phyloP scores from a whole-genome alignment of 208 protist genomes.

The Herpetomonas samuelpessoai region DNA sequence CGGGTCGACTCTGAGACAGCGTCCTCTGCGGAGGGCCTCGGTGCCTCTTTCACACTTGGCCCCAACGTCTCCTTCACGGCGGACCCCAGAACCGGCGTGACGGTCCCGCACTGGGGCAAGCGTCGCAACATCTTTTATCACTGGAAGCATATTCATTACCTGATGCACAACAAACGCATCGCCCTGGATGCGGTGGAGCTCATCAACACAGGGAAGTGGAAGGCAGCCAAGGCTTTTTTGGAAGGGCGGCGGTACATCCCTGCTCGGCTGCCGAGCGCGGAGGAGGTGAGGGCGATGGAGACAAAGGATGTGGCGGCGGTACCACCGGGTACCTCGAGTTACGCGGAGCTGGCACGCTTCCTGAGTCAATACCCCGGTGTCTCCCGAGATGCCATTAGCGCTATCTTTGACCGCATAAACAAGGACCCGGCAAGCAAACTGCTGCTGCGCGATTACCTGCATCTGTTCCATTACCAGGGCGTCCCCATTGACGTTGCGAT shows the following conservation, averaged over 20 bases:
- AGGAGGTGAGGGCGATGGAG: conserved; percentile 14
- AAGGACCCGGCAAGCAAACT: conserved; percentile 44
- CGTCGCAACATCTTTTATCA: conserved; percentile 55
- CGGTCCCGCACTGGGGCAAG: conserved; percentile 23
- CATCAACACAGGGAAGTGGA: conserved; percentile 67
- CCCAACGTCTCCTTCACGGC: conserved; percentile 6
- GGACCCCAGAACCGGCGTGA: not conserved
- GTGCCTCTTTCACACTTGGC: conserved; percentile 7
- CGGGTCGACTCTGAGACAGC: not conserved
- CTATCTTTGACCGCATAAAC: conserved; percentile 79
- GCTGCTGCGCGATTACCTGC: conserved; percentile 67
- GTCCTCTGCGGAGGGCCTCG: not conserved
- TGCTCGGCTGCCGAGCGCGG: conserved; percentile 8
- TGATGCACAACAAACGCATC: conserved; percentile 78
- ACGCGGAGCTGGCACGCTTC: conserved; percentile 64
- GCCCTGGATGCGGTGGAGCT: conserved; percentile 47
- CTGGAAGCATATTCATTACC: conserved; percentile 87
- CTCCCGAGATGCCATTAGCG: conserved; percentile 51
- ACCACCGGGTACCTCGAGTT: conserved; percentile 16
- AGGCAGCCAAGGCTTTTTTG: conserved; percentile 65
- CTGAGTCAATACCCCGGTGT: conserved; percentile 66
- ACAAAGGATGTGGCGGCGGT: conserved; percentile 1
- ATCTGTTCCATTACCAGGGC: conserved; percentile 63
- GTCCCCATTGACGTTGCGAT: conserved; percentile 83
- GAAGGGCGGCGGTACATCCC: conserved; percentile 45